Percentiles rank a stretch among this genome's conserved stretches.
phyloP scores from a whole-genome alignment of 139 green algal species.

The Spirogloea muscicola region DNA sequence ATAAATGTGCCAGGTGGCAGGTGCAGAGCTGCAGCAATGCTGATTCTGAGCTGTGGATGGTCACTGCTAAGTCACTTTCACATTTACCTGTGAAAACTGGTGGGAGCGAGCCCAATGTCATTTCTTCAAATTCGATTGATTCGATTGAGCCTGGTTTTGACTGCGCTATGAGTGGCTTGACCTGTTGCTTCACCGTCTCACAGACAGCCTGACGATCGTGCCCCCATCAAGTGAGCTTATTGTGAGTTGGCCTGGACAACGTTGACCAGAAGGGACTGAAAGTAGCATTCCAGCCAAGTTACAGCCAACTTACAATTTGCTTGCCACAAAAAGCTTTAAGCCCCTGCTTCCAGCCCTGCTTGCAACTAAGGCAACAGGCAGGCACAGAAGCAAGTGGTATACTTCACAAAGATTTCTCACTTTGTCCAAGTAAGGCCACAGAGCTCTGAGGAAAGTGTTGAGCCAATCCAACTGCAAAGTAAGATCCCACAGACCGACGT shows the following conservation, averaged over 20 bases:
- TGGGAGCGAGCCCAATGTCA: conserved; percentile 17
- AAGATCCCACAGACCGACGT: not conserved
- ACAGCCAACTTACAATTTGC: too few species aligned
- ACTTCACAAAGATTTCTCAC: not conserved
- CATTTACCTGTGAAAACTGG: conserved; percentile 9
- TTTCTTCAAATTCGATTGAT: conserved; percentile 6
- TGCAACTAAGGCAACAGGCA: not conserved
- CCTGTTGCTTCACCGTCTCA: not conserved
- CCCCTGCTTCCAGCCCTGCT: not conserved
- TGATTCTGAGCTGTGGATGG: not conserved
- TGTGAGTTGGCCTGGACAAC: too few species aligned
- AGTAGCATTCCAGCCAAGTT: too few species aligned
- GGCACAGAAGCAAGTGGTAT: not conserved
- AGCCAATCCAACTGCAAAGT: conserved; percentile 27
- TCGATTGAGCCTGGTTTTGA: conserved; percentile 8
- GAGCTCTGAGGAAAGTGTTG: conserved; percentile 26
- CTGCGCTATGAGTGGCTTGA: conserved; percentile 14
- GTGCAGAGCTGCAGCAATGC: not conserved
- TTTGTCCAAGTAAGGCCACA: conserved; percentile 35
- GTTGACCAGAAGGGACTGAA: too few species aligned
- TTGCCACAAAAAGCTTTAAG: conserved; percentile 6
- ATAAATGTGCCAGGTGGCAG: too few species aligned
- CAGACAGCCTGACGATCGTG: not conserved
- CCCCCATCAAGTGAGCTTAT: too few species aligned
- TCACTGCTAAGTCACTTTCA: not conserved